phyloP scores from a whole-genome alignment of 331 rosid species.

The Pyrus hybrid region DNA sequence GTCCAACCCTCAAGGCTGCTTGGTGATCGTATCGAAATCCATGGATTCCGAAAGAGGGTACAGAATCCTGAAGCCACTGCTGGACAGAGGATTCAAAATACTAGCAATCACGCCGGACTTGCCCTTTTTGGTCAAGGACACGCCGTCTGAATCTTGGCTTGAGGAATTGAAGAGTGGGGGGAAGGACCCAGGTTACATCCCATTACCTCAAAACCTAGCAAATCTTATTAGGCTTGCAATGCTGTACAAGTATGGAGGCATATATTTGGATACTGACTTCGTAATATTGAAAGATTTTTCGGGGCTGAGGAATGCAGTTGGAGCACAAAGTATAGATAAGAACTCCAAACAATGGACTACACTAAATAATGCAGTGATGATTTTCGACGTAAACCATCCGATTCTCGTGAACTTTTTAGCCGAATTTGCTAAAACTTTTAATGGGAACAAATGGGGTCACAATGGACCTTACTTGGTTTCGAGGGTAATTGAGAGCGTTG shows the following conservation, averaged over 20 bases:
- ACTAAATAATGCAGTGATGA: slow-evolving; percentile 4
- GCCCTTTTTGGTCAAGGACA: slow-evolving; percentile 11
- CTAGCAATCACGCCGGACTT: slow-evolving; percentile 8
- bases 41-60: slow-evolving; percentile 15
- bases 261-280: slow-evolving; percentile 13
- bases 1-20: slow-evolving; percentile 7
- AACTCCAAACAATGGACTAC: slow-evolving; percentile 1
- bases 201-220: slow-evolving; percentile 9
- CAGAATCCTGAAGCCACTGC: slow-evolving; percentile 2
- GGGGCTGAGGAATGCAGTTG: slow-evolving; percentile 1
- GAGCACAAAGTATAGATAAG: background rate
- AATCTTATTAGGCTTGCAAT: slow-evolving; percentile 11
- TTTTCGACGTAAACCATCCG: slow-evolving; percentile 15
- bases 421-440: slow-evolving; percentile 8
- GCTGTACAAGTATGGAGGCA: slow-evolving; percentile 24
- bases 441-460: slow-evolving; percentile 19
- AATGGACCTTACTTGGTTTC: slow-evolving; percentile 19
- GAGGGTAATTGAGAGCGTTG: slow-evolving; percentile 13
- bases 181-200: background rate
- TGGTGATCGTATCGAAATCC: slow-evolving; percentile 8
- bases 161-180: background rate
- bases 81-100: slow-evolving; percentile 1
- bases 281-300: background rate
- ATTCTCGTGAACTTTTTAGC: background rate
- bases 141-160: slow-evolving; percentile 10